Percentiles rank a stretch among this genome's conserved stretches.
Evolutionary conservation across 2,329 filamentous ascomycete genomes (phyloP).

Genomic region (Diaporthe nobilis): DNA sequence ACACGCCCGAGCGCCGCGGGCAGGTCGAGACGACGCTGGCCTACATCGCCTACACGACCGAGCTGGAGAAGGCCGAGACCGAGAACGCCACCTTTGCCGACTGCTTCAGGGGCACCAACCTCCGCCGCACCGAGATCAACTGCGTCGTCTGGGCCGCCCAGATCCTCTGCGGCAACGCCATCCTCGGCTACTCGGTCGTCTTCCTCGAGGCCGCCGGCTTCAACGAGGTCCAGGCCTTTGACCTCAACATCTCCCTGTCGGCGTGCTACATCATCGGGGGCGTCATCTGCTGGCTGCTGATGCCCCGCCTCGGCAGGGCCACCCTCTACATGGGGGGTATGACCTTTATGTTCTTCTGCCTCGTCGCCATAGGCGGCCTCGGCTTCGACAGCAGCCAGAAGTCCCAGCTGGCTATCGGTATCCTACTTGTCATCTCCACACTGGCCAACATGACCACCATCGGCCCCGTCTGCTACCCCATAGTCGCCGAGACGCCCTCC

Average conservation of each 20-base stretch:
- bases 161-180: slow-evolving; percentile 54
- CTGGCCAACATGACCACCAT: slow-evolving; percentile 53
- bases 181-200: slow-evolving; percentile 54
- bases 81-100: slow-evolving; percentile 44
- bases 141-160: slow-evolving; percentile 57
- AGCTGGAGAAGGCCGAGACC: slow-evolving; percentile 45
- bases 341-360: slow-evolving; percentile 55
- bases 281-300: slow-evolving; percentile 57
- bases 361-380: slow-evolving; percentile 53
- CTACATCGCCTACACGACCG: slow-evolving; percentile 46
- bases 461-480: slow-evolving; percentile 49
- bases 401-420: slow-evolving; percentile 51
- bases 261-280: slow-evolving; percentile 57
- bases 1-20: slow-evolving; percentile 45
- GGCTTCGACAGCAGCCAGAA: slow-evolving; percentile 46
- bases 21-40: slow-evolving; percentile 49
- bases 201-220: slow-evolving; percentile 58
- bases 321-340: slow-evolving; percentile 58
- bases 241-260: slow-evolving; percentile 56
- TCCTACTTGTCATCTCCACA: slow-evolving; percentile 50
- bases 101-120: slow-evolving; percentile 47
- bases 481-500: slow-evolving; percentile 47
- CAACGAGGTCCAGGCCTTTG: slow-evolving; percentile 52
- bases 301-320: slow-evolving; percentile 55
- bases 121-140: slow-evolving; percentile 49